These are phyloP conservation scores for Williopsis jadinii DNA, from an alignment of 1,139 yeast genomes.

Conservation along the genomic window DNA sequence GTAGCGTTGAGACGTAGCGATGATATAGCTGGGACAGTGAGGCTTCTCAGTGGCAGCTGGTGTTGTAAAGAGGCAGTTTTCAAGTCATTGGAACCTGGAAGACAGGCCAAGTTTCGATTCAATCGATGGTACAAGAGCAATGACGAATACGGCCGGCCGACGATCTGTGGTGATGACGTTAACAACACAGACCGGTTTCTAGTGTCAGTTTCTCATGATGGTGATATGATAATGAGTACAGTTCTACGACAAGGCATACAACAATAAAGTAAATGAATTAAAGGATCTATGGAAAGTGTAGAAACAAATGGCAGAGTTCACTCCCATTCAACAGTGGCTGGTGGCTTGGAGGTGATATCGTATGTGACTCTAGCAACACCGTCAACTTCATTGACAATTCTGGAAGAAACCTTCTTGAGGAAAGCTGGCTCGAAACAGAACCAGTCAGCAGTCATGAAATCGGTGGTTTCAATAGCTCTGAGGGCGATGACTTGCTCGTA, in stretches of 20 bases:
- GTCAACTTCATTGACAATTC: conserved; percentile 96
- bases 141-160: conserved; percentile 35
- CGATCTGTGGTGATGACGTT: conserved; percentile 30
- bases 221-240: conserved; percentile 42
- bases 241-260: conserved; percentile 36
- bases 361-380: conserved; percentile 99
- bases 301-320: conserved; percentile 27
- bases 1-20: conserved; percentile 10
- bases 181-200: conserved; percentile 39
- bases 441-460: conserved; percentile 99
- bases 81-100: conserved; percentile 45
- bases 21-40: conserved; percentile 25
- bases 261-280: too few species aligned
- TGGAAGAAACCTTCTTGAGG: conserved; percentile 87
- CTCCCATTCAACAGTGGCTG: conserved; percentile 99
- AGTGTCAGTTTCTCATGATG: conserved; percentile 61
- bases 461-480: conserved; percentile 95
- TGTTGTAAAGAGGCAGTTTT: conserved; percentile 71
- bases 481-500: conserved; percentile 98
- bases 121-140: conserved; percentile 52
- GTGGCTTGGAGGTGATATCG: conserved; percentile 98
- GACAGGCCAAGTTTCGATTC: conserved; percentile 49
- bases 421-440: conserved; percentile 87
- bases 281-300: neutral
- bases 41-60: conserved; percentile 57